Evolutionary conservation across 179 eudicot species (phyloP), one percentile per base, ranked within the genome.

Genomic region (Heliamphora pulchella): DNA sequence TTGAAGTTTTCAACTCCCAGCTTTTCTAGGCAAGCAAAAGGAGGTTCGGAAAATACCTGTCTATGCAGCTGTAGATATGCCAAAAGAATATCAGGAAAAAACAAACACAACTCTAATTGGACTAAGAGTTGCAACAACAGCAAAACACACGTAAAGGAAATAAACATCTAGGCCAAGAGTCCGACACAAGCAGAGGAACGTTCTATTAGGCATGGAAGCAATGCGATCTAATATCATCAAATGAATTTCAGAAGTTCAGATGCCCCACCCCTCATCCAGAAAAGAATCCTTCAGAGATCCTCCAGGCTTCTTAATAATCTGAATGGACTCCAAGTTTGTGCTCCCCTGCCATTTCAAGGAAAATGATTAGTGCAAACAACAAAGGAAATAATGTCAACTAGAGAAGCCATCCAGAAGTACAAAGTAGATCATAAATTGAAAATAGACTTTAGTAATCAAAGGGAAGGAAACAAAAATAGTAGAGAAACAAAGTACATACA

Each of bases 221-320:
- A 9, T 20, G 48, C 46, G 43, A 67, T 50, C 43, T n/a, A 5
- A 63, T 5, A 53, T 47, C 13, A 63, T 13, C 13, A 81, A 1
- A 82, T 54, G 13, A 71, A 46, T 5, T 62, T 55, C 10, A 53
- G 4, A 39, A 70, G 48, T 20, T 48, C 51, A 82, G 61, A 55
- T 22, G 7, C 39, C 48, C 86, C 79, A 94, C 98, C 98, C 98
- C 81, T 94, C 98, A 82, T 94, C 97, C 67, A 94, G 67, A 76
- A 94, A 94, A 53, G 97, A 94, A 89, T 92, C 98, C 57, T 82
- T 92, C 80, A 94, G 75, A 8, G 98, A 92, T 31, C 98, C 98
- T 81, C 98, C 98, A 78, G 98, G 89, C 86, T 92, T 94, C 90
- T 94, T 94, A 64, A 94, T 94, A 73, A 94, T 94, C 81, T 94